Percentiles rank a stretch among this genome's conserved stretches.
Evolutionary conservation across 2,329 filamentous ascomycete genomes (phyloP).

Genomic region (Talaromyces islandicus): DNA sequence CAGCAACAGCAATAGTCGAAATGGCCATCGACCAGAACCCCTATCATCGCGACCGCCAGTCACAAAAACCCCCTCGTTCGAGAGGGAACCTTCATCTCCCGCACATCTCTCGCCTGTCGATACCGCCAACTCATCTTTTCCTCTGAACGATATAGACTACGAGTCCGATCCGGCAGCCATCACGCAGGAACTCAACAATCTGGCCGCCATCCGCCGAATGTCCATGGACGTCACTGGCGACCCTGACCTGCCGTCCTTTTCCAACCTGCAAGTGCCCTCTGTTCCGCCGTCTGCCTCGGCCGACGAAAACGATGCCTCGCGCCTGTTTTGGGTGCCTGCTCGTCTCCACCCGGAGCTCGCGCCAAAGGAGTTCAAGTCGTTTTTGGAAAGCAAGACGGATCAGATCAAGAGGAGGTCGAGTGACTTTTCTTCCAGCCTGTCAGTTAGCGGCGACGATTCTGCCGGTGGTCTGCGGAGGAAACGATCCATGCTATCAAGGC

Average conservation of each 20-base stretch:
- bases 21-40: conserved; percentile 15
- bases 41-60: conserved; percentile 12
- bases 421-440: conserved; percentile 54
- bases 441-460: conserved; percentile 49
- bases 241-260: conserved; percentile 44
- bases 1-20: conserved; percentile 27
- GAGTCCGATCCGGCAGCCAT: conserved; percentile 86
- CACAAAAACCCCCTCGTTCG: conserved; percentile 21
- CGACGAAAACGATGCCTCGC: conserved; percentile 80
- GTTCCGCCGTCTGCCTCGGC: conserved; percentile 37
- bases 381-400: conserved; percentile 87
- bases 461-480: conserved; percentile 67
- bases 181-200: conserved; percentile 84
- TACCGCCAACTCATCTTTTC: conserved; percentile 57
- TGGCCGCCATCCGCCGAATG: conserved; percentile 84
- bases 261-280: conserved; percentile 35
- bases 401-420: conserved; percentile 80
- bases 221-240: conserved; percentile 84
- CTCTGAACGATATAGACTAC: conserved; percentile 78
- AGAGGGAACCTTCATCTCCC: conserved; percentile 48
- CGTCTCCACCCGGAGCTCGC: conserved; percentile 90
- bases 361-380: conserved; percentile 93
- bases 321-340: conserved; percentile 92
- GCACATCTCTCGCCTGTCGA: conserved; percentile 50
- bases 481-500: conserved; percentile 90